Percentiles rank a stretch among this genome's conserved stretches.
Conservation (phyloP, 345 rosid species). For the Ceriops zippeliana region DNA sequence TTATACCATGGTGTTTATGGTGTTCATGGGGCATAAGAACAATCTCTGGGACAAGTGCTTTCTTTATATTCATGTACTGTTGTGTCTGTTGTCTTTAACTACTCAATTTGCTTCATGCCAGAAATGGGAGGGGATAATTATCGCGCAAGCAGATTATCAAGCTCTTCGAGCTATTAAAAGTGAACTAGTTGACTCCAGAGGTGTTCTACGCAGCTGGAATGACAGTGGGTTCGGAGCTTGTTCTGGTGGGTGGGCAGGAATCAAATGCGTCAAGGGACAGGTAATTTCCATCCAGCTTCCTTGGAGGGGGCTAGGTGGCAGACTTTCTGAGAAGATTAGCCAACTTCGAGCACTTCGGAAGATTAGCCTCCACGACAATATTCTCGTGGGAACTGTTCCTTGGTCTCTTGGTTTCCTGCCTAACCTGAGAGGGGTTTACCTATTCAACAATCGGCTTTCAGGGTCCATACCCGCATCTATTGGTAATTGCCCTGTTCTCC, state of each 20-base stretch:
- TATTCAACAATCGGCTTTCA: slow-evolving; percentile 83
- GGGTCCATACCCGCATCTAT: slow-evolving; percentile 47
- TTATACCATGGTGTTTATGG: slow-evolving; percentile 6
- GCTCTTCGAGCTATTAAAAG: slow-evolving; percentile 68
- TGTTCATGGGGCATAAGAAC: slow-evolving; percentile 32
- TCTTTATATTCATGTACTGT: slow-evolving; percentile 20
- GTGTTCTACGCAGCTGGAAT: slow-evolving; percentile 76
- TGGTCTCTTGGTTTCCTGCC: slow-evolving; percentile 70
- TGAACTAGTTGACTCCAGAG: slow-evolving; percentile 60
- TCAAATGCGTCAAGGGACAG: slow-evolving; percentile 83
- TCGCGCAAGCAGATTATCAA: slow-evolving; percentile 60
- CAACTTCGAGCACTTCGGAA: slow-evolving; percentile 67
- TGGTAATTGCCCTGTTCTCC: slow-evolving; percentile 26
- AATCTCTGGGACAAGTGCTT: slow-evolving; percentile 21
- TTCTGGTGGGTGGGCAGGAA: slow-evolving; percentile 84
- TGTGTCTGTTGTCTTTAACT: slow-evolving; percentile 22
- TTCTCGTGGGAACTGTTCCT: slow-evolving; percentile 63
- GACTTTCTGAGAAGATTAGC: slow-evolving; percentile 74
- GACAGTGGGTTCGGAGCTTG: slow-evolving; percentile 56
- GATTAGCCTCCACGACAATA: slow-evolving; percentile 82
- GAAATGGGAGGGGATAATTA: slow-evolving; percentile 61
- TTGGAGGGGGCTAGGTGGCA: slow-evolving; percentile 80
- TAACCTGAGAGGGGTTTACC: slow-evolving; percentile 70
- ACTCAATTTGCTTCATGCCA: slow-evolving; percentile 42
- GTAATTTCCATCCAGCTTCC: slow-evolving; percentile 87